Evolutionary conservation across 805 yeast species (phyloP), one percentile per base, ranked within the genome.

Genomic region (Ogataea degrootiae): DNA sequence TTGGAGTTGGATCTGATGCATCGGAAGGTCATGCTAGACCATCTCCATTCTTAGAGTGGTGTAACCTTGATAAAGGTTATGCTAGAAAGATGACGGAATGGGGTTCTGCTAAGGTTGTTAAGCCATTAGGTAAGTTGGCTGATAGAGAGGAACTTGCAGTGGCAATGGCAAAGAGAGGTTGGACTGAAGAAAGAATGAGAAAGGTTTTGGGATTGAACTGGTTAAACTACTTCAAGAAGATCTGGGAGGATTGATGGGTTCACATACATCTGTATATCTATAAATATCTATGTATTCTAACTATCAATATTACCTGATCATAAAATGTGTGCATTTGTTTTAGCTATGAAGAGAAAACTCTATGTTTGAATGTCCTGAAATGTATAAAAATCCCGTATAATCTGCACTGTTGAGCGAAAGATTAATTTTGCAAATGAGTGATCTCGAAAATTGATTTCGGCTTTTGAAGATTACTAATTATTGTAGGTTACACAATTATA

Each of bases 1-100:
- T 75, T 38, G 79, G 79, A 1, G 53, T 75, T n/a, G 79, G 79
- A 0, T 68, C 74, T 4, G 79, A 75, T 57, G 63, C 63, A n/a
- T 59, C 63, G n/a, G 63, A 59, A 43, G 59, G 53, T 16, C 57
- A 54, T 35, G 56, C 57, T 19, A 47, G 57, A 44, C 57, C 57
- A 15, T 54, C 57, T 3, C 51, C 52, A 9, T 54, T 54, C 42
- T 42, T 54, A 21, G 58, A 52, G 44, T 52, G 56, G 58, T 54
- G 58, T 39, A 54, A 54, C 34, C 19, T 31, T 22, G 56, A 54
- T 34, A 52, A 52, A 38, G 58, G 56, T 15, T 54, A 52, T 43
- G 56, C 56, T 23, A 48, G 56, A 42, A 46, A 45, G 41, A 52
- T 52, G 58, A 50, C 58, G 22, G 56, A 50, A 42, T 54, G 58